These are phyloP conservation scores for Aspergillus homomorphus DNA, from an alignment of 495 filamentous ascomycete genomes.

Conservation along the genomic window DNA sequence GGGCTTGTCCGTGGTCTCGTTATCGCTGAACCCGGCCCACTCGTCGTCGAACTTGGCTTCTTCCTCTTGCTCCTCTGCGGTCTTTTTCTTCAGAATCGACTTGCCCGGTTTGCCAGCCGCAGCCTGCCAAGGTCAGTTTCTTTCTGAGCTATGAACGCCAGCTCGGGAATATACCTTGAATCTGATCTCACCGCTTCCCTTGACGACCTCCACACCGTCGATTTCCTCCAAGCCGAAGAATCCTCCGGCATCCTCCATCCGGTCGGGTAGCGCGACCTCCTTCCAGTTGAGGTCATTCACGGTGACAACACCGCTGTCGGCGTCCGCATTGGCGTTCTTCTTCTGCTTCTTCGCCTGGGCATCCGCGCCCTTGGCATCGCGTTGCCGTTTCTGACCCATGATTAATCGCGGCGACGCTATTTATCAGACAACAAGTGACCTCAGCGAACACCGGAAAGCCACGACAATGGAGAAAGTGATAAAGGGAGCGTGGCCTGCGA, in stretches of 20 bases:
- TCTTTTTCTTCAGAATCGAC: conserved; percentile 31
- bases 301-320: conserved; percentile 25
- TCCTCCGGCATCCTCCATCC: conserved; percentile 86
- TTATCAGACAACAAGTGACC: not conserved
- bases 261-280: conserved; percentile 76
- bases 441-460: not conserved
- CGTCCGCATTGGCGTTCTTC: conserved; percentile 38
- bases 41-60: conserved; percentile 43
- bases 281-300: conserved; percentile 79
- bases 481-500: not conserved
- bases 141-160: conserved; percentile 1
- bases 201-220: conserved; percentile 79
- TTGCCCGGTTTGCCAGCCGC: conserved; percentile 37
- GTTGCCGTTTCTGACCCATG: conserved; percentile 50
- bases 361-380: conserved; percentile 37
- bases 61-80: conserved; percentile 13
- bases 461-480: not conserved
- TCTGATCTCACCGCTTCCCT: conserved; percentile 34
- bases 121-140: conserved; percentile 25
- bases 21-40: conserved; percentile 54
- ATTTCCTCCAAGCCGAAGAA: conserved; percentile 94
- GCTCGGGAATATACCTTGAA: conserved; percentile 43
- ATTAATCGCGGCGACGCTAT: not conserved
- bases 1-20: conserved; percentile 29
- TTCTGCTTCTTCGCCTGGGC: conserved; percentile 47